Evolutionary conservation across 352 stramenopile genomes (phyloP).

Genomic region (Bremia lactucae): DNA sequence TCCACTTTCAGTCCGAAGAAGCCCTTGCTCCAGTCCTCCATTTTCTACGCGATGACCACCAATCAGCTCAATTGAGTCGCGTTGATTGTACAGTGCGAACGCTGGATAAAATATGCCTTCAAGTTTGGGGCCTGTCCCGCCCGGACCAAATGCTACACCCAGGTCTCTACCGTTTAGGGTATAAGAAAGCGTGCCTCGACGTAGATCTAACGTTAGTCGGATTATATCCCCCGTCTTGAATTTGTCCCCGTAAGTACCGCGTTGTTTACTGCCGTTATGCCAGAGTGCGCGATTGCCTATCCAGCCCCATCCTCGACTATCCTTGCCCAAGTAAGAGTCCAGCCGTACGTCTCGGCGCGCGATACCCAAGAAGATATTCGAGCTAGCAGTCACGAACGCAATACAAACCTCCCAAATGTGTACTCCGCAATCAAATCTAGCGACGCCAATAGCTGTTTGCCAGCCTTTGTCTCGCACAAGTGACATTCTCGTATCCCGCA

Average conservation of each 20-base stretch:
- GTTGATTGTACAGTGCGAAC: constrained; percentile 84
- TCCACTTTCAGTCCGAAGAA: constrained; percentile 26
- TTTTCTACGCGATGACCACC: constrained; percentile 79
- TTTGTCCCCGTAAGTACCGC: constrained; percentile 84
- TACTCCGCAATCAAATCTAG: constrained; percentile 72
- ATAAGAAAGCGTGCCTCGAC: constrained; percentile 77
- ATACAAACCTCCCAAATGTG: constrained; percentile 87
- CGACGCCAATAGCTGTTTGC: constrained; percentile 83
- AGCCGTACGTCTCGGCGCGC: constrained; percentile 74
- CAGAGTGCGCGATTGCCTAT: constrained; percentile 85
- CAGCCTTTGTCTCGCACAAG: constrained; percentile 82
- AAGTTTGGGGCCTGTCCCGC: constrained; percentile 72
- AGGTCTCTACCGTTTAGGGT: constrained; percentile 85
- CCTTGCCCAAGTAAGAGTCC: constrained; percentile 86
- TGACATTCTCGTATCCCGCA: constrained; percentile 70
- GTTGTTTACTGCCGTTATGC: constrained; percentile 87
- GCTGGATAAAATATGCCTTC: constrained; percentile 81
- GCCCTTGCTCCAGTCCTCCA: constrained; percentile 14
- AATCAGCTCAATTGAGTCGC: constrained; percentile 78
- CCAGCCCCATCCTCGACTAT: constrained; percentile 87
- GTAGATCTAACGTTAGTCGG: constrained; percentile 72
- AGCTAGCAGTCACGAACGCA: constrained; percentile 79
- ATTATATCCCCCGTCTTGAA: constrained; percentile 85
- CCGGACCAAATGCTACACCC: constrained; percentile 81
- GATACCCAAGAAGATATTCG: constrained; percentile 85